phyloP scores from a whole-genome alignment of 1,284 basidiomycete species.

The Tranzscheliella williamsii region DNA sequence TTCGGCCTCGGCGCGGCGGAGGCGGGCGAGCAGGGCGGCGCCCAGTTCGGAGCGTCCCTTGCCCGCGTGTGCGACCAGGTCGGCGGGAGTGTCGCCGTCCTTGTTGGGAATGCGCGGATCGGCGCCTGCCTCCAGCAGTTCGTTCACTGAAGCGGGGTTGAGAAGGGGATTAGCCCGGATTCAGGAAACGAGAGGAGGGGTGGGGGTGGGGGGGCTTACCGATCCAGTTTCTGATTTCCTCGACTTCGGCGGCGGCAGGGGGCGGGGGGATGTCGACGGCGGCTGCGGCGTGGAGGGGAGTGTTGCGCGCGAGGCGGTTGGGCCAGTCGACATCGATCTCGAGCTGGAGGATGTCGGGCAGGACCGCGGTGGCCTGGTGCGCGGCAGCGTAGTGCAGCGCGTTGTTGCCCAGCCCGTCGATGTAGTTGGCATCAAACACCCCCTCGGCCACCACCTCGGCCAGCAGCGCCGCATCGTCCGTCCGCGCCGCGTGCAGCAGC shows the following conservation, averaged over 20 bases:
- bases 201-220: slow-evolving; percentile 60
- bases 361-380: slow-evolving; percentile 38
- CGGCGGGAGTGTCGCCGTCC: slow-evolving; percentile 51
- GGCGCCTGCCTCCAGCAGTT: slow-evolving; percentile 55
- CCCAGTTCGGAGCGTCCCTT: slow-evolving; percentile 37
- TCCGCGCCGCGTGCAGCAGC: slow-evolving; percentile 47
- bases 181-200: no score
- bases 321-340: slow-evolving; percentile 79
- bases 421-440: slow-evolving; percentile 49
- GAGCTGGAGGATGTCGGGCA: slow-evolving; percentile 52
- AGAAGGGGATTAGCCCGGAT: no score
- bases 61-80: slow-evolving; percentile 39
- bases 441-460: slow-evolving; percentile 41
- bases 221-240: slow-evolving; percentile 67
- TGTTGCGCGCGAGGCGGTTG: slow-evolving; percentile 74
- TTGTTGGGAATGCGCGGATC: slow-evolving; percentile 48
- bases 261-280: slow-evolving; percentile 61
- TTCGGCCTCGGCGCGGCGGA: slow-evolving; percentile 41
- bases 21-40: slow-evolving; percentile 37
- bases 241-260: slow-evolving; percentile 63
- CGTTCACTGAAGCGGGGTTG: no score
- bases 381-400: slow-evolving; percentile 54
- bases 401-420: slow-evolving; percentile 55
- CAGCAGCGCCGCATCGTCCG: slow-evolving; percentile 49
- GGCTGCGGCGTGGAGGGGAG: slow-evolving; percentile 81